Evolutionary conservation across 2,329 filamentous ascomycete species (phyloP).

Genomic region (Raffaelea ambrosiae): DNA sequence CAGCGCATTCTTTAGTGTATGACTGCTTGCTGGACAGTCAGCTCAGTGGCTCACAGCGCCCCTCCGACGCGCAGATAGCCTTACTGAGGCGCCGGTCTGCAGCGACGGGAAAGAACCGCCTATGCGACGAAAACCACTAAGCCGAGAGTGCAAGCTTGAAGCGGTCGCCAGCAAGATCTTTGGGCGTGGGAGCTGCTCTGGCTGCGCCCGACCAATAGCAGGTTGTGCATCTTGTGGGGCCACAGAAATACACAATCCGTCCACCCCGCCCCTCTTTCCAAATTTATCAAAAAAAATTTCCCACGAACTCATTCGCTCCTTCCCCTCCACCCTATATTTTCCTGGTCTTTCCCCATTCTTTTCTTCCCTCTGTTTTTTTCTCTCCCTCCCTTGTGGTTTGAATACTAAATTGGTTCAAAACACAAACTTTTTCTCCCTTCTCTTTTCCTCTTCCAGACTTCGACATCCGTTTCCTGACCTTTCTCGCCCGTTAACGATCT

Average conservation of each 20-base stretch:
- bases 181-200: too few relatives aligned
- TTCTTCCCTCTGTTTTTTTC: slow-evolving; percentile 9
- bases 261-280: slow-evolving; percentile 10
- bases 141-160: too few relatives aligned
- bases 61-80: too few relatives aligned
- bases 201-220: too few relatives aligned
- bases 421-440: slow-evolving; percentile 12
- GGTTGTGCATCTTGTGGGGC: not conserved
- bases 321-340: slow-evolving; percentile 14
- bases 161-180: too few relatives aligned
- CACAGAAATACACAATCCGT: not conserved
- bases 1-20: too few relatives aligned
- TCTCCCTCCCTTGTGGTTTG: slow-evolving; percentile 6
- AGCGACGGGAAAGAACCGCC: too few relatives aligned
- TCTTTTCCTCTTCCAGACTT: slow-evolving; percentile 16
- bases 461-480: slow-evolving; percentile 19
- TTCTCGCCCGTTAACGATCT: slow-evolving; percentile 19
- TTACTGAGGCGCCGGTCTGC: too few relatives aligned
- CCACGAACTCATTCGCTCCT: slow-evolving; percentile 10
- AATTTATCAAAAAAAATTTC: slow-evolving; percentile 5
- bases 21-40: too few relatives aligned
- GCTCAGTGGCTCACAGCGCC: too few relatives aligned
- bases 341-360: slow-evolving; percentile 11
- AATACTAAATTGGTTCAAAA: slow-evolving; percentile 8
- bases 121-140: too few relatives aligned